Evolutionary conservation across 163 green algal genomes (phyloP).

Genomic region (Scenedesmus sp.): DNA sequence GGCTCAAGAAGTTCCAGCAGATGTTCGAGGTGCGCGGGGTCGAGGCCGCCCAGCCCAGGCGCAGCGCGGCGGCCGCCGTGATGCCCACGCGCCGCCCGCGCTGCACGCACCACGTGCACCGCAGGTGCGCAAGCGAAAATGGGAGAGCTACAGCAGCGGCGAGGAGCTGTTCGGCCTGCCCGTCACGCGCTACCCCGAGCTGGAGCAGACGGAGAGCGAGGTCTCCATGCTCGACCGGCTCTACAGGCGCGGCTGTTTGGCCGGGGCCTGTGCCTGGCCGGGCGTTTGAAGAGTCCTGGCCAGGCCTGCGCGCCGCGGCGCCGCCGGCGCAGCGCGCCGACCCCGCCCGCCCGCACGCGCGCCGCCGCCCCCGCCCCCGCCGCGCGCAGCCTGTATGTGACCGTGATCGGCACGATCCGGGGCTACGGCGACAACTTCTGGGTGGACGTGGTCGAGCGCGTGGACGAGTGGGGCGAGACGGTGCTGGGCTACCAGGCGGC

Average conservation of each 20-base stretch:
- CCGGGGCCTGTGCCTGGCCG: too few relatives aligned
- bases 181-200: slow-evolving; percentile 88
- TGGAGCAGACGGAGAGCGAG: slow-evolving; percentile 92
- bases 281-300: too few relatives aligned
- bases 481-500: slow-evolving; percentile 84
- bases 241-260: slow-evolving; percentile 64
- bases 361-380: too few relatives aligned
- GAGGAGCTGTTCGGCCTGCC: slow-evolving; percentile 95
- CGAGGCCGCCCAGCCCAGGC: too few relatives aligned
- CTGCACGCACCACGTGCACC: slow-evolving; percentile 1
- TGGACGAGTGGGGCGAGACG: slow-evolving; percentile 86
- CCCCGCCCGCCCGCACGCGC: too few relatives aligned
- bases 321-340: too few relatives aligned
- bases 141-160: slow-evolving; percentile 86
- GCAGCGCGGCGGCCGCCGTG: too few relatives aligned
- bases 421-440: slow-evolving; percentile 87
- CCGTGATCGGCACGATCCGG: slow-evolving; percentile 91
- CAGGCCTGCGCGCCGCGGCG: too few relatives aligned
- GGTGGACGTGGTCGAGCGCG: slow-evolving; percentile 90
- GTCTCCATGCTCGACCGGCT: slow-evolving; percentile 74
- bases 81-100: not conserved
- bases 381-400: slow-evolving; percentile 82
- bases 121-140: slow-evolving; percentile 91
- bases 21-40: slow-evolving; percentile 90
- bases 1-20: slow-evolving; percentile 93